Evolutionary conservation across 805 yeast species (phyloP).

Genomic region (Wickerhamiella qilinensis): DNA sequence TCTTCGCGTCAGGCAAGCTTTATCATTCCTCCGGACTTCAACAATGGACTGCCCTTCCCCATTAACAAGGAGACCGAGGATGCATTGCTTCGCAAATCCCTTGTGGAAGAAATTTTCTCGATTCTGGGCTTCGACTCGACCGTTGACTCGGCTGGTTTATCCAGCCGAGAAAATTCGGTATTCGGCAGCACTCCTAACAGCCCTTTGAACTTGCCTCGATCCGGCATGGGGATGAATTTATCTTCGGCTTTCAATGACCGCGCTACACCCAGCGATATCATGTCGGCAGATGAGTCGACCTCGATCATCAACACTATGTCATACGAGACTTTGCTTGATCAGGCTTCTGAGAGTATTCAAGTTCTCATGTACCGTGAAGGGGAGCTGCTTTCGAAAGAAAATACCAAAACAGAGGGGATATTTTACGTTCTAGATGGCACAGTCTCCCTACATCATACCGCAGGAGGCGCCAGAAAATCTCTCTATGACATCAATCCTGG

Average conservation of each 20-base stretch:
- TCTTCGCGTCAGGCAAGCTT: not conserved
- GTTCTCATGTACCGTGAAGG: conserved; percentile 39
- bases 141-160: not conserved
- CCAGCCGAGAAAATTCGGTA: not conserved
- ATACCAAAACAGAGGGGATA: conserved; percentile 54
- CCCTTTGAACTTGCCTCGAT: conserved; percentile 17
- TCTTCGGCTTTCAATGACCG: conserved; percentile 1
- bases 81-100: conserved; percentile 9
- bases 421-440: conserved; percentile 68
- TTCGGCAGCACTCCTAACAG: conserved; percentile 12
- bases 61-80: conserved; percentile 9
- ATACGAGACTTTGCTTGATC: conserved; percentile 23
- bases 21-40: not conserved
- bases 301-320: conserved; percentile 36
- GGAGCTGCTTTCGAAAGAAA: conserved; percentile 42
- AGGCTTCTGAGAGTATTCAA: conserved; percentile 36
- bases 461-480: conserved; percentile 13
- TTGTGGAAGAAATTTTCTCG: conserved; percentile 13
- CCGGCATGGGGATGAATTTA: conserved; percentile 11
- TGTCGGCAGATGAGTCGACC: conserved; percentile 9
- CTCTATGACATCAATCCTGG: conserved; percentile 55
- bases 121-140: conserved; percentile 11
- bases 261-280: not conserved
- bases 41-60: not conserved
- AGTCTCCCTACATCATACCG: conserved; percentile 43